These are phyloP conservation scores for Mycena filopes DNA, from an alignment of 768 basidiomycete species.

Conservation along the genomic window DNA sequence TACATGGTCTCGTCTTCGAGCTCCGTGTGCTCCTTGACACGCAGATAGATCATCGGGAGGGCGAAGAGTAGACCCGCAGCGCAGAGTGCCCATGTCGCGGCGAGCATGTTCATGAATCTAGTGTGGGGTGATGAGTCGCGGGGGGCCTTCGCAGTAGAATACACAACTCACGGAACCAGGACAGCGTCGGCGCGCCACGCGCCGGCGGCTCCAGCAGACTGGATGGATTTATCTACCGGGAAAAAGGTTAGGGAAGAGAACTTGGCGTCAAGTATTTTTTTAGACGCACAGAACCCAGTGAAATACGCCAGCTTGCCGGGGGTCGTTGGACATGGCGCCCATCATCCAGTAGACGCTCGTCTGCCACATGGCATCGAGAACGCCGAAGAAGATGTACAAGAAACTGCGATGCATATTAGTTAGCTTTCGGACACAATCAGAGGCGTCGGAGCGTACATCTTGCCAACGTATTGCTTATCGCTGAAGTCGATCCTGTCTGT, in stretches of 20 bases:
- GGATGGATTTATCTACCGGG: constrained; percentile 71
- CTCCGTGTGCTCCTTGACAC: constrained; percentile 63
- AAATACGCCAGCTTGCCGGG: constrained; percentile 83
- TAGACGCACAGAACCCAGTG: constrained; percentile 78
- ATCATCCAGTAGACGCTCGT: constrained; percentile 85
- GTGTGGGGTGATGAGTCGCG: constrained; percentile 34
- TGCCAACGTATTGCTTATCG: constrained; percentile 64
- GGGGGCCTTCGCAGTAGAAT: constrained; percentile 5
- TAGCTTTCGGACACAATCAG: background rate
- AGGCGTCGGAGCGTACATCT: constrained; percentile 48
- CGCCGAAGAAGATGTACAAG: constrained; percentile 77
- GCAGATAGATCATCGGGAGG: constrained; percentile 65
- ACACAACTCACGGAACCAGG: constrained; percentile 63
- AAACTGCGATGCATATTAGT: constrained; percentile 36
- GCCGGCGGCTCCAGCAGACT: constrained; percentile 81
- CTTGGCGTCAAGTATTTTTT: background rate
- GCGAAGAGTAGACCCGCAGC: constrained; percentile 60
- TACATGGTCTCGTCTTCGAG: constrained; percentile 64
- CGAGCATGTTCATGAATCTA: constrained; percentile 69
- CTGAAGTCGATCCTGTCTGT: constrained; percentile 25
- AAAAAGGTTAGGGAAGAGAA: constrained; percentile 3
- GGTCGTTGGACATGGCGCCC: constrained; percentile 88
- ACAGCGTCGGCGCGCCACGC: constrained; percentile 78
- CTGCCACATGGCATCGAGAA: constrained; percentile 89
- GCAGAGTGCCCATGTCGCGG: constrained; percentile 65